Percentiles rank a stretch among this genome's conserved stretches.
Evolutionary conservation across 306 rosid genomes (phyloP).

Genomic region (Castanea mollissima): DNA sequence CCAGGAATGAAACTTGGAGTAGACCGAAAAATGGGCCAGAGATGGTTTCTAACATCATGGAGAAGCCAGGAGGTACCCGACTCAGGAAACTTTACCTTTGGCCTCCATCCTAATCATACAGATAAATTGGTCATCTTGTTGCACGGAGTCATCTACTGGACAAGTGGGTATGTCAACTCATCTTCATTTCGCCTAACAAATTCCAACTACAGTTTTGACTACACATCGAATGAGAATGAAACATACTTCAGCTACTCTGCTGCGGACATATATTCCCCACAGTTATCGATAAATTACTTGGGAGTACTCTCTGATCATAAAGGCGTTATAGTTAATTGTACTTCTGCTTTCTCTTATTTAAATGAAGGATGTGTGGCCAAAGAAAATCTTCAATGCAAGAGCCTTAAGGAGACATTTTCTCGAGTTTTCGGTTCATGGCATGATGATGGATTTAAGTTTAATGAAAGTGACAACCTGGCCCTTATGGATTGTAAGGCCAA

Average conservation of each 20-base stretch:
- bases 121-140: slow-evolving; percentile 23
- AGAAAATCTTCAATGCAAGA: too few species aligned
- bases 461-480: too few species aligned
- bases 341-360: too few species aligned
- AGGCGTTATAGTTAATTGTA: too few species aligned
- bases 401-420: too few species aligned
- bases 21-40: slow-evolving; percentile 16
- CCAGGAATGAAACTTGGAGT: slow-evolving; percentile 28
- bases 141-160: slow-evolving; percentile 18
- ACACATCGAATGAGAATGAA: too few species aligned
- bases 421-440: too few species aligned
- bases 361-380: too few species aligned
- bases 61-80: not conserved
- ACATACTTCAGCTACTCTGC: not conserved
- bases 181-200: not conserved
- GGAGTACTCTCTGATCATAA: too few species aligned
- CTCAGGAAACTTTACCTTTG: slow-evolving; percentile 22
- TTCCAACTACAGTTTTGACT: not conserved
- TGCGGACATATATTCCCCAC: not conserved
- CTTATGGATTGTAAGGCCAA: too few species aligned
- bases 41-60: slow-evolving; percentile 20
- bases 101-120: slow-evolving; percentile 15
- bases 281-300: not conserved
- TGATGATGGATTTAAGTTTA: too few species aligned
- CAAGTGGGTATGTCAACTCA: not conserved